These are phyloP conservation scores for Tuber microsphaerosporum DNA, from an alignment of 495 filamentous ascomycete genomes.

Conservation along the genomic window DNA sequence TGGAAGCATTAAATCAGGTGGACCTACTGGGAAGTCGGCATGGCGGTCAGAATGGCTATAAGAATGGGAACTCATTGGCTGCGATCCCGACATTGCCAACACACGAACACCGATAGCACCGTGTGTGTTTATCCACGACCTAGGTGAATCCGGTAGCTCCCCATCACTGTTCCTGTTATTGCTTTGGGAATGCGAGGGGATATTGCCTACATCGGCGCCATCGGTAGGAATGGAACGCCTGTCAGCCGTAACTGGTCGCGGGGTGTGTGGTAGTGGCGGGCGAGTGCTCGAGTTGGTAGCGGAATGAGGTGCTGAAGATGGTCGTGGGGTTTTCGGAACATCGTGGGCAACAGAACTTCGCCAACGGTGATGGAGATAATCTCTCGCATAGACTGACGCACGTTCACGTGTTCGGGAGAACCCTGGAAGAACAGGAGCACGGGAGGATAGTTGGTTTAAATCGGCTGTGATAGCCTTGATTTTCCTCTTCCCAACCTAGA, in stretches of 20 bases:
- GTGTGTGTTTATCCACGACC: constrained; percentile 3
- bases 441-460: not conserved
- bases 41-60: not conserved
- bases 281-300: not conserved
- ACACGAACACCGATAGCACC: not conserved
- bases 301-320: not conserved
- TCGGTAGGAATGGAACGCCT: not conserved
- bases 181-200: not conserved
- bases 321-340: not conserved
- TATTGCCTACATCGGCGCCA: not conserved
- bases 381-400: not conserved
- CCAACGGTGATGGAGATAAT: not conserved
- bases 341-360: not conserved
- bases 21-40: not conserved
- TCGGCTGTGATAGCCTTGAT: constrained; percentile 29
- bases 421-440: not conserved
- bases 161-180: not conserved
- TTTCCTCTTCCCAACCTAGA: constrained; percentile 38
- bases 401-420: not conserved
- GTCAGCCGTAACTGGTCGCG: not conserved
- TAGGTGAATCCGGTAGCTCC: not conserved
- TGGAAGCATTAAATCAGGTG: constrained; percentile 29
- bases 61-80: not conserved
- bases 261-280: not conserved
- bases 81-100: not conserved